Evolutionary conservation across 2,329 filamentous ascomycete species (phyloP), one percentile per base, ranked within the genome.

Genomic region (Fusarium sp.): DNA sequence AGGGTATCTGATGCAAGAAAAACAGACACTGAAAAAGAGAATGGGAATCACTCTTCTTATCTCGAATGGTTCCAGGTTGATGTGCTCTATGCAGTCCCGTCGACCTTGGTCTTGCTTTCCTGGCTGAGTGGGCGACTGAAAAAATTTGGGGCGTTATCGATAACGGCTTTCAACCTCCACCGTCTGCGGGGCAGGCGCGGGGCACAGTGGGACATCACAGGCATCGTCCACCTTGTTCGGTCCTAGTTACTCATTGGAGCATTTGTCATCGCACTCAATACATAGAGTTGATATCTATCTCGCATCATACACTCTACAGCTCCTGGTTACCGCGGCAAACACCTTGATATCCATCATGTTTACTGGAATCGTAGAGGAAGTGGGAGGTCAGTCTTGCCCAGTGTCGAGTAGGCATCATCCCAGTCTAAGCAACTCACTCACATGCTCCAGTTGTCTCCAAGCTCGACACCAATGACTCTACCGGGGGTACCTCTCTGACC

Each of bases 321-420:
- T 35, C 22, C n/a, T 38, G 46, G 35, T 42, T 33, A 49, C 31
- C 49, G 33, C 35, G 24, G 7, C 17, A 36, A 36, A 44, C n/a
- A 55, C 17, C 17, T 33, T 53, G 10, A 24, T 40, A 22, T 38
- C 74, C 76, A 82, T 61, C 69, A 98, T 99, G 96, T 98, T 99
- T 81, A 98, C 96, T 66, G 96, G 96, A 77, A 93, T 98, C 71
- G 94, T 98, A 63, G 95, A 98, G 85, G 93, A 92, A 71, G 92
- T 98, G 73, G 96, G 96, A 86, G 95, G 96, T 97, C 86, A 84
- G 92, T 86, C 66, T 60, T 56, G 31, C 33, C 17, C 46, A 31
- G 27, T 51, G 11, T n/a, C 17, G 16, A 40, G 12, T 33, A 33
- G 12, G 27, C 16, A 24, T 24, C 16, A 24, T 24, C 22, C 14